Evolutionary conservation across 257 asterid genomes (phyloP).

Genomic region (Plantago ovata): DNA sequence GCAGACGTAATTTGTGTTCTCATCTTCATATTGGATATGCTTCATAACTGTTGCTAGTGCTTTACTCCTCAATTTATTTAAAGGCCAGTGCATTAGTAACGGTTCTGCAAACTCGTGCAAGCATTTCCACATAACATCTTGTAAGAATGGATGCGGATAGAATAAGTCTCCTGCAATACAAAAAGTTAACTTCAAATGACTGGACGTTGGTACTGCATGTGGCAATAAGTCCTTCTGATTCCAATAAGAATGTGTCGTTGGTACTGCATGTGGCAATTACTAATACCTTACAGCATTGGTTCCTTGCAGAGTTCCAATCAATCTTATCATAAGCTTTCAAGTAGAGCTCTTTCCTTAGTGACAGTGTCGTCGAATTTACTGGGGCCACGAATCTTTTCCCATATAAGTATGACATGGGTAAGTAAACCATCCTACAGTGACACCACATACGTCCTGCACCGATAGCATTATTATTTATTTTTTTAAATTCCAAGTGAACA

Average conservation of each 20-base stretch:
- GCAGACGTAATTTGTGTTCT: constrained; percentile 44
- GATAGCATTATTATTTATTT: not conserved
- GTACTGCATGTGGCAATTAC: too few species aligned
- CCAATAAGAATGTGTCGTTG: too few species aligned
- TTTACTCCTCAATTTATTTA: constrained; percentile 35
- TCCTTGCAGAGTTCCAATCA: constrained; percentile 46
- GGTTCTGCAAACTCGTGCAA: constrained; percentile 45
- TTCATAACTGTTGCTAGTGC: constrained; percentile 41
- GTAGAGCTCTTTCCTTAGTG: constrained; percentile 38
- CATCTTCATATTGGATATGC: constrained; percentile 52
- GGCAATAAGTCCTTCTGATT: too few species aligned
- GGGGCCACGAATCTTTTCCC: constrained; percentile 55
- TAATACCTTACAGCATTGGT: constrained; percentile 53
- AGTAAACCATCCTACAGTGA: constrained; percentile 44
- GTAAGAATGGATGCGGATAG: constrained; percentile 50
- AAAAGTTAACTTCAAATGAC: too few species aligned
- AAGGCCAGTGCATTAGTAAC: constrained; percentile 42
- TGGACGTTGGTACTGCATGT: too few species aligned
- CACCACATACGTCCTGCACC: constrained; percentile 45
- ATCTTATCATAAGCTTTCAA: constrained; percentile 31
- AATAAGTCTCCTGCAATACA: constrained; percentile 43
- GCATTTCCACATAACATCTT: constrained; percentile 52
- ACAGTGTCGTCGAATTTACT: constrained; percentile 18
- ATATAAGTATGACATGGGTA: constrained; percentile 65
- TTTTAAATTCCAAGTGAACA: not conserved